A percentile compares a stretch with the other conserved stretches of the same genome.
Conservation (phyloP, 208 protist genomes). For the Endotrypanum monterogeii region DNA sequence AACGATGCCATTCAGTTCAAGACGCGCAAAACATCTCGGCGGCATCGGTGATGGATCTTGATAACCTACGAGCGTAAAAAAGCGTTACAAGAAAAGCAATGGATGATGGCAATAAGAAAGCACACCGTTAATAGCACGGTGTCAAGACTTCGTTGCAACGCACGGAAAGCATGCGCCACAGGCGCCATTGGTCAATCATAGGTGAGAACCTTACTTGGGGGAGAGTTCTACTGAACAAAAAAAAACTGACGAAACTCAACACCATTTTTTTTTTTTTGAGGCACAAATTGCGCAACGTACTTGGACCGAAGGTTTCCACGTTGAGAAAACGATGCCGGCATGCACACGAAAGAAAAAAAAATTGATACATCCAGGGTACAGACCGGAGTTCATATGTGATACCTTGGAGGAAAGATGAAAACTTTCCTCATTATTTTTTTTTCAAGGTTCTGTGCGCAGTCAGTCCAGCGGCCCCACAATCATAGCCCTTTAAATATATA, state of each 20-base stretch:
- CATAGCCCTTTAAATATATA: too few species aligned
- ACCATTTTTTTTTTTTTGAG: background rate
- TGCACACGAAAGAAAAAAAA: background rate
- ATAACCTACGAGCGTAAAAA: background rate
- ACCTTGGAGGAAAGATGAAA: too few species aligned
- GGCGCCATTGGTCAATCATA: background rate
- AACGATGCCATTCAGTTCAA: slow-evolving; percentile 52
- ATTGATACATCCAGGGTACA: too few species aligned
- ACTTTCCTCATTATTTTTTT: too few species aligned
- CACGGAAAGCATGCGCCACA: background rate
- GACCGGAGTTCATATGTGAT: too few species aligned
- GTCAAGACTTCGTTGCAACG: background rate
- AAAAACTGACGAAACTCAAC: background rate
- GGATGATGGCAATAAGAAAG: background rate
- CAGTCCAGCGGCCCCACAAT: background rate
- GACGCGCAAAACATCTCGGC: slow-evolving; percentile 26
- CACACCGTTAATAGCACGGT: background rate
- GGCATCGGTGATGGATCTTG: slow-evolving; percentile 17
- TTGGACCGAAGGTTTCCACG: background rate
- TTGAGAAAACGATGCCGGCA: background rate
- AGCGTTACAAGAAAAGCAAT: background rate
- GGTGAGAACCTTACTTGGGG: too few species aligned
- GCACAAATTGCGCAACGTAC: background rate
- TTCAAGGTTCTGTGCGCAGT: background rate
- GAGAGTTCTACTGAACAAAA: background rate